A percentile compares a stretch with the other conserved stretches of the same genome.
phyloP scores from a whole-genome alignment of 2,329 filamentous ascomycete species.

The Nothomitra cinnamomea region DNA sequence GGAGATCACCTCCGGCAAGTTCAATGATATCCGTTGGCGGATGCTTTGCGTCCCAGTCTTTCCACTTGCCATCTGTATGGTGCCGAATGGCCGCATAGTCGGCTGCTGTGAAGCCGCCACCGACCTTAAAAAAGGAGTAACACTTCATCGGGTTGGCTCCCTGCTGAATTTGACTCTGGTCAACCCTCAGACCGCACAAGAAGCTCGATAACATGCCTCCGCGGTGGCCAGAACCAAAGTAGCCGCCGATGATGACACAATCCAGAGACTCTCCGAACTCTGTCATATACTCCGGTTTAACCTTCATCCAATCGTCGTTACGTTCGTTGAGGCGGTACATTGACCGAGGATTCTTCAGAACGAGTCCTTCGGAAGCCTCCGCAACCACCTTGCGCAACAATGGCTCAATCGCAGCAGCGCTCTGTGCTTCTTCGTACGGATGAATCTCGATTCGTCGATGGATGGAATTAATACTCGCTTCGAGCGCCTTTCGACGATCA shows the following conservation, averaged over 20 bases:
- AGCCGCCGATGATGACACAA: slow-evolving; percentile 76
- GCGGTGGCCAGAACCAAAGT: slow-evolving; percentile 74
- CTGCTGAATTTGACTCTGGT: slow-evolving; percentile 45
- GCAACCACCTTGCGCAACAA: slow-evolving; percentile 68
- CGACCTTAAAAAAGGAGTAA: slow-evolving; percentile 94
- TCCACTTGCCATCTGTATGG: slow-evolving; percentile 82
- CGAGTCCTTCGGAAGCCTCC: slow-evolving; percentile 74
- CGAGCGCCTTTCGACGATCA: slow-evolving; percentile 61
- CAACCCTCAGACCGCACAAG: slow-evolving; percentile 69
- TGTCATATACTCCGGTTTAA: slow-evolving; percentile 96
- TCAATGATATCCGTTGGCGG: slow-evolving; percentile 68
- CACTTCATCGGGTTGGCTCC: slow-evolving; percentile 51
- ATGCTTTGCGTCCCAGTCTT: slow-evolving; percentile 59
- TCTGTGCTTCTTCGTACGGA: slow-evolving; percentile 46
- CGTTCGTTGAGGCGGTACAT: slow-evolving; percentile 75
- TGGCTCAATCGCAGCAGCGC: slow-evolving; percentile 58
- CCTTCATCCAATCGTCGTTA: slow-evolving; percentile 95
- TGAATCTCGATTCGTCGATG: slow-evolving; percentile 73
- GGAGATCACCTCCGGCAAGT: slow-evolving; percentile 58
- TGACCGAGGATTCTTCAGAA: slow-evolving; percentile 84
- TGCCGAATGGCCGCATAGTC: slow-evolving; percentile 76
- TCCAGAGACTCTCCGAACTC: slow-evolving; percentile 91
- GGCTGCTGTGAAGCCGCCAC: slow-evolving; percentile 72
- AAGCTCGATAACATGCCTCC: slow-evolving; percentile 75
- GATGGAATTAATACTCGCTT: slow-evolving; percentile 50